A percentile compares a stretch with the other conserved stretches of the same genome.
These are phyloP conservation scores for Phytopythium aichiense DNA, from an alignment of 352 stramenopile genomes.

Conservation along the genomic window DNA sequence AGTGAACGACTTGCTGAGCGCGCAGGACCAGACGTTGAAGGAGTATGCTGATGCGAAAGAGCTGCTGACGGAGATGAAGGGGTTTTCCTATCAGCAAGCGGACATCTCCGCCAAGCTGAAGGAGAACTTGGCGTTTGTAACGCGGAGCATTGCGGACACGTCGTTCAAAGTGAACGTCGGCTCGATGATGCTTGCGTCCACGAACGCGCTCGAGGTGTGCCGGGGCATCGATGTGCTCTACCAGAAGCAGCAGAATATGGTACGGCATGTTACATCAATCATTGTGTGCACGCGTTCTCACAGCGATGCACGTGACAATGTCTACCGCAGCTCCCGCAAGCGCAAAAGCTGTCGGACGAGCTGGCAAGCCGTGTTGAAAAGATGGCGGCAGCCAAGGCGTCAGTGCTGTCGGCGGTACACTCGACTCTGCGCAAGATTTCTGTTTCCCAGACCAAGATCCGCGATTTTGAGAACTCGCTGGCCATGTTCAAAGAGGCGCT, in stretches of 20 bases:
- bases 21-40: constrained; percentile 34
- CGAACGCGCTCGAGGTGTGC: constrained; percentile 75
- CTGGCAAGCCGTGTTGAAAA: constrained; percentile 50
- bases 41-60: constrained; percentile 40
- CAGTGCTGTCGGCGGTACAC: constrained; percentile 56
- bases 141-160: constrained; percentile 63
- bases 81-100: constrained; percentile 35
- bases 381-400: constrained; percentile 49
- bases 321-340: constrained; percentile 45
- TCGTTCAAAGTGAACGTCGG: constrained; percentile 44
- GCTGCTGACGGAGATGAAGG: constrained; percentile 50
- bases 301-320: neutral
- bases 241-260: constrained; percentile 71
- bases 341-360: constrained; percentile 59
- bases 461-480: constrained; percentile 87
- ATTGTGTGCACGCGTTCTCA: neutral
- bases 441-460: constrained; percentile 78
- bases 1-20: constrained; percentile 43
- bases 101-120: constrained; percentile 64
- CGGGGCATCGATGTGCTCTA: constrained; percentile 78
- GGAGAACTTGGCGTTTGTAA: constrained; percentile 60
- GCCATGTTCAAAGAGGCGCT: constrained; percentile 76
- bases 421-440: constrained; percentile 69
- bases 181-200: constrained; percentile 78
- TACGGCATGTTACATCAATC: constrained; percentile 15